These are phyloP conservation scores for Anthracocystis panici-leucophaei DNA, from an alignment of 1,284 basidiomycete species.

Conservation along the genomic window DNA sequence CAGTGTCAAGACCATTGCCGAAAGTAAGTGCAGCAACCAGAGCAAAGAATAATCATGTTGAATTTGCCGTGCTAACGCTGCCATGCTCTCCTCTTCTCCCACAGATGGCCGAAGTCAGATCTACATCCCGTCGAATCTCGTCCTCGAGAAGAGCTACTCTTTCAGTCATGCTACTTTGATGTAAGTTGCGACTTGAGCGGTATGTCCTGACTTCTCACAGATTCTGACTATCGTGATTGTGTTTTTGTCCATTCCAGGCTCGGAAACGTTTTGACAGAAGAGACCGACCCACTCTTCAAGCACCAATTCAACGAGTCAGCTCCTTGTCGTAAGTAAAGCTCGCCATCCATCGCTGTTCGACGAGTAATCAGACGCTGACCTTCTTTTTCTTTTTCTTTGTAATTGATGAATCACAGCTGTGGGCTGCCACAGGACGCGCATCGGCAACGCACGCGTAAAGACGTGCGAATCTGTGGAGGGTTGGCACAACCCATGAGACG, in stretches of 20 bases:
- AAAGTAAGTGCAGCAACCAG: constrained; percentile 15
- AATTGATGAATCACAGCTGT: constrained; percentile 12
- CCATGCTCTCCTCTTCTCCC: background rate
- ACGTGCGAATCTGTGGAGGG: constrained; percentile 30
- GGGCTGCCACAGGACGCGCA: constrained; percentile 25
- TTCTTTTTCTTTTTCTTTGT: background rate
- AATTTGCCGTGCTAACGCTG: background rate
- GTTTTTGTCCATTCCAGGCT: constrained; percentile 18
- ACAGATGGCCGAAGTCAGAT: constrained; percentile 55
- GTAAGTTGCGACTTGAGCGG: constrained; percentile 4
- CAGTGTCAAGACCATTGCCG: constrained; percentile 53
- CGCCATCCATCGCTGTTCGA: background rate
- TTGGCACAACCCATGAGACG: constrained; percentile 27
- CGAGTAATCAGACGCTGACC: background rate
- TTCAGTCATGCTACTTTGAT: constrained; percentile 54
- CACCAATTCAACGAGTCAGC: constrained; percentile 60
- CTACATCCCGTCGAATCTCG: constrained; percentile 57
- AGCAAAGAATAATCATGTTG: background rate
- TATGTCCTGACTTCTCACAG: background rate
- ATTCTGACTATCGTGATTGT: background rate
- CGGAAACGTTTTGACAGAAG: constrained; percentile 50
- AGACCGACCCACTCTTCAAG: constrained; percentile 53
- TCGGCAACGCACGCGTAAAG: constrained; percentile 21
- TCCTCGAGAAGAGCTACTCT: constrained; percentile 56
- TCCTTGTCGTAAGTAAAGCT: constrained; percentile 40